Percentiles rank a stretch among this genome's conserved stretches.
Evolutionary conservation across 306 rosid species (phyloP).

Genomic region (Ochetophila trinervis): DNA sequence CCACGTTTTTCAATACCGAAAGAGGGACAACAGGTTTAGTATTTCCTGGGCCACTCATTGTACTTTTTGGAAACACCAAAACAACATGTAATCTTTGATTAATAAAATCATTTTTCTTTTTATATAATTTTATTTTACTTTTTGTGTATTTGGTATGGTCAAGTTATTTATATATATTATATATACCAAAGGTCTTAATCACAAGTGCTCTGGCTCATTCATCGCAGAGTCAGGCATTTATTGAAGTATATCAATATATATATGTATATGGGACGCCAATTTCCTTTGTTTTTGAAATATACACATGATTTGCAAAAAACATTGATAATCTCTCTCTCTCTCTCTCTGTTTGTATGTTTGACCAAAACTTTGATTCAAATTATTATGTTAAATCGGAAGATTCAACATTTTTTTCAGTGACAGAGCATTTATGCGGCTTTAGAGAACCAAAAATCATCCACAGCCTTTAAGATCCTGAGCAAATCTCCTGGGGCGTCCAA

Average conservation of each 20-base stretch:
- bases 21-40: slow-evolving; percentile 4
- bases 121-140: too few relatives aligned
- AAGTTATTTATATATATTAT: too few relatives aligned
- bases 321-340: background rate
- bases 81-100: background rate
- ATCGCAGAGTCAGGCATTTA: background rate
- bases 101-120: background rate
- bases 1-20: background rate
- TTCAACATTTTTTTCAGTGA: background rate
- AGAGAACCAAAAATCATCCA: slow-evolving; percentile 10
- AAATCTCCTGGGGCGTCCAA: background rate
- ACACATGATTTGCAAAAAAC: slow-evolving; percentile 15
- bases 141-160: too few relatives aligned
- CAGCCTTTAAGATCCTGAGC: slow-evolving; percentile 6
- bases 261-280: background rate
- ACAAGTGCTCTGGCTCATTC: background rate
- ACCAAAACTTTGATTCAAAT: slow-evolving; percentile 18
- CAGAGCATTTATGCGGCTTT: slow-evolving; percentile 21
- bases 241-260: background rate
- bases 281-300: slow-evolving; percentile 6
- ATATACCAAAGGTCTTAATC: background rate
- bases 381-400: background rate
- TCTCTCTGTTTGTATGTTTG: background rate
- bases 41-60: background rate
- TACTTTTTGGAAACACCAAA: background rate